phyloP scores from a whole-genome alignment of 345 rosid species.

The Euphorbia pulcherrima region DNA sequence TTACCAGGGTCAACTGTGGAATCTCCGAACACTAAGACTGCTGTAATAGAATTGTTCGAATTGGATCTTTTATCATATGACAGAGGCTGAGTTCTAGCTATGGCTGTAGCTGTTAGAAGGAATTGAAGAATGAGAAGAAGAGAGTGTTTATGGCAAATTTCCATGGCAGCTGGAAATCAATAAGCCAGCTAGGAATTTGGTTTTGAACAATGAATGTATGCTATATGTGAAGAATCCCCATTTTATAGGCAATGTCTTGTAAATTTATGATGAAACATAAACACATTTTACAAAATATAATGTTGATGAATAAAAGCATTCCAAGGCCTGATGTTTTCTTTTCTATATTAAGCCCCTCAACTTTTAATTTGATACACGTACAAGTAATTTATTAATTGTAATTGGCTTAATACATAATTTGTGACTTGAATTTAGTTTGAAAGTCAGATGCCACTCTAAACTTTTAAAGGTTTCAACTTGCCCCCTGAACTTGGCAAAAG shows the following conservation, averaged over 20 bases:
- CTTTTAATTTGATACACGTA: too few species aligned
- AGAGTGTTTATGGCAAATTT: not conserved
- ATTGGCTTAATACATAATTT: too few species aligned
- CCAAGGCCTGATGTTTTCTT: too few species aligned
- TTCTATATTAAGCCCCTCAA: too few species aligned
- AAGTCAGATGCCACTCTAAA: too few species aligned
- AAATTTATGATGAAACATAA: too few species aligned
- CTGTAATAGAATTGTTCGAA: slow-evolving; percentile 36
- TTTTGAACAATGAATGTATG: not conserved
- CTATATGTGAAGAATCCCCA: not conserved
- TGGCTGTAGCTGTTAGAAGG: slow-evolving; percentile 7
- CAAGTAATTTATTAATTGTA: too few species aligned
- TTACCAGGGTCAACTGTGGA: slow-evolving; percentile 90
- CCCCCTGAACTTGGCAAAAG: too few species aligned
- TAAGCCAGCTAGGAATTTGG: not conserved
- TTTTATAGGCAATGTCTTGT: not conserved
- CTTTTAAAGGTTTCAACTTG: too few species aligned
- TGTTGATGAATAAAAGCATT: too few species aligned
- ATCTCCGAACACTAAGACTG: slow-evolving; percentile 71
- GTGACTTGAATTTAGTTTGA: too few species aligned
- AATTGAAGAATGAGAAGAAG: slow-evolving; percentile 21
- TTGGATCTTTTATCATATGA: not conserved
- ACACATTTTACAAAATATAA: too few species aligned
- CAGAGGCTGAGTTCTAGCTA: slow-evolving; percentile 11
- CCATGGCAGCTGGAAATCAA: slow-evolving; percentile 5